Conservation (phyloP, 495 filamentous ascomycete species). For the Aspergillus cavernicola region DNA sequence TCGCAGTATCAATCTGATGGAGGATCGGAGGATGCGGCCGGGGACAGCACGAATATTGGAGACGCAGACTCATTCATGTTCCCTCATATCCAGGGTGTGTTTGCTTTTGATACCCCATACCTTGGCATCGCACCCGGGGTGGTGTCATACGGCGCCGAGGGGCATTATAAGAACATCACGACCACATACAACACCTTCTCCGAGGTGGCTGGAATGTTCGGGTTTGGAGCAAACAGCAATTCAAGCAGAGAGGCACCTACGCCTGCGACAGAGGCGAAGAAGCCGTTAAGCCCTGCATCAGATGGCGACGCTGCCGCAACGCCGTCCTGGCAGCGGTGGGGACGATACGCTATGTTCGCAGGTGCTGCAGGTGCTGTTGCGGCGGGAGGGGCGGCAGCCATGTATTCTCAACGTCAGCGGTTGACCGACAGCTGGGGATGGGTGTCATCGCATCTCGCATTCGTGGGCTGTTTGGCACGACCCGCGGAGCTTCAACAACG, state of each 20-base stretch:
- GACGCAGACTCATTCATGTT: constrained; percentile 51
- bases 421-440: constrained; percentile 69
- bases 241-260: constrained; percentile 11
- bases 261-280: constrained; percentile 10
- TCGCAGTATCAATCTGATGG: constrained; percentile 8
- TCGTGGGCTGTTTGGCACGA: constrained; percentile 82
- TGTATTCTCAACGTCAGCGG: constrained; percentile 78
- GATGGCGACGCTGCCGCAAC: constrained; percentile 49
- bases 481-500: constrained; percentile 70
- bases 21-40: constrained; percentile 19
- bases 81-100: constrained; percentile 72
- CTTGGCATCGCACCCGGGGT: constrained; percentile 87
- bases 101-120: constrained; percentile 95
- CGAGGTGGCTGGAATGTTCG: constrained; percentile 58
- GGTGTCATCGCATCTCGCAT: constrained; percentile 91
- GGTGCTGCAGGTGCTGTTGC: constrained; percentile 77
- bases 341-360: constrained; percentile 76
- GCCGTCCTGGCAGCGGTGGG: constrained; percentile 68
- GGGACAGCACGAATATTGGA: constrained; percentile 23
- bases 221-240: constrained; percentile 44
- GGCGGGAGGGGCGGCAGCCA: constrained; percentile 81
- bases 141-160: constrained; percentile 83
- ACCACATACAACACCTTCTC: constrained; percentile 66
- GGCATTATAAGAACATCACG: constrained; percentile 71
- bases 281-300: constrained; percentile 26